Conservation (phyloP, 805 yeast genomes). For the Saturnispora saitoi region DNA sequence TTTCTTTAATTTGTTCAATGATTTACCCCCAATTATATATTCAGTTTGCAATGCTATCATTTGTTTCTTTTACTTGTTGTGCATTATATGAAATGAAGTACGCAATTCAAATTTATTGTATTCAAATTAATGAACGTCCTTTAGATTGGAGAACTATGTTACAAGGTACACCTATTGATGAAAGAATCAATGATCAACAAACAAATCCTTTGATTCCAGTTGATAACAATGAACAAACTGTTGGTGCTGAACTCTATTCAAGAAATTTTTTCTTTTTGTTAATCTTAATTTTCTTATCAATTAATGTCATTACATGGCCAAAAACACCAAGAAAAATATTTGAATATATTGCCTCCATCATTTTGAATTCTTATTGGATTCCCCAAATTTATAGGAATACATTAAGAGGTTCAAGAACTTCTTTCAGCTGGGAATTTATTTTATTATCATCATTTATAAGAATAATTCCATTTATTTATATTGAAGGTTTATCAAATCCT, state of each 20-base stretch:
- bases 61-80: slow-evolving; percentile 59
- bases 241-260: slow-evolving; percentile 50
- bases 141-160: slow-evolving; percentile 59
- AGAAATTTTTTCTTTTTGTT: slow-evolving; percentile 47
- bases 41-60: slow-evolving; percentile 61
- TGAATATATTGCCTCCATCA: slow-evolving; percentile 46
- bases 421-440: slow-evolving; percentile 71
- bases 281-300: slow-evolving; percentile 45
- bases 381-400: slow-evolving; percentile 83
- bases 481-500: slow-evolving; percentile 43
- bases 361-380: slow-evolving; percentile 69
- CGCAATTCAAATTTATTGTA: slow-evolving; percentile 53
- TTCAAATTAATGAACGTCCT: slow-evolving; percentile 66
- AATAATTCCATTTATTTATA: slow-evolving; percentile 55
- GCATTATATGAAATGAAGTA: slow-evolving; percentile 70
- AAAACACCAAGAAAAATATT: slow-evolving; percentile 40
- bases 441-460: slow-evolving; percentile 57
- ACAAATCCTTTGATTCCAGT: slow-evolving; percentile 17
- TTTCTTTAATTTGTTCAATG: slow-evolving; percentile 51
- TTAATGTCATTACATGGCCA: slow-evolving; percentile 60
- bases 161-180: slow-evolving; percentile 47
- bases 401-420: slow-evolving; percentile 55
- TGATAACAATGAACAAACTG: slow-evolving; percentile 42
- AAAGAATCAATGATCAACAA: slow-evolving; percentile 17
- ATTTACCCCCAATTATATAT: slow-evolving; percentile 50